Conservation (phyloP, 176 grass and related monocot genomes). For the Dactylis glomerata region DNA sequence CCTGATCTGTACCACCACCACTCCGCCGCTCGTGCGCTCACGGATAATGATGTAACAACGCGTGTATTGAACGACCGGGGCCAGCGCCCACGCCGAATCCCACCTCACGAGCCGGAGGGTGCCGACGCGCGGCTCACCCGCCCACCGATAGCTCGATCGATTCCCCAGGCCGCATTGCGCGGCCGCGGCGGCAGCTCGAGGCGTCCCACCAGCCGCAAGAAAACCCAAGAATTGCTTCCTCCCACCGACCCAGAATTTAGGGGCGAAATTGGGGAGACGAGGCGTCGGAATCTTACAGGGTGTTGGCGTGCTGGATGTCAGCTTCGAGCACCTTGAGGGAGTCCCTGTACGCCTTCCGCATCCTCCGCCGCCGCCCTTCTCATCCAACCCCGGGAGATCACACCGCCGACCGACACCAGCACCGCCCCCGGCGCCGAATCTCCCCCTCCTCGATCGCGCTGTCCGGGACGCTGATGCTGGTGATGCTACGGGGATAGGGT, state of each 20-base stretch:
- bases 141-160: background rate
- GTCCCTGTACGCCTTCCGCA: constrained; percentile 90
- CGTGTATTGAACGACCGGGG: background rate
- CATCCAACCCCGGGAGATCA: constrained; percentile 35
- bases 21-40: background rate
- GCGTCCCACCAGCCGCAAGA: background rate
- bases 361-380: constrained; percentile 42
- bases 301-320: constrained; percentile 91
- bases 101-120: background rate
- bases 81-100: background rate
- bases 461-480: background rate
- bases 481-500: background rate
- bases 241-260: background rate
- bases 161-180: constrained; percentile 16
- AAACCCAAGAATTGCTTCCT: background rate
- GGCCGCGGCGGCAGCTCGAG: background rate
- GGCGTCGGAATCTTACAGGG: constrained; percentile 45
- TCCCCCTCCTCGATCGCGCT: background rate
- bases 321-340: constrained; percentile 95
- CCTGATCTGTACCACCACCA: constrained; percentile 15
- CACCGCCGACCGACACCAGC: background rate
- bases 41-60: constrained; percentile 2
- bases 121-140: too few relatives aligned
- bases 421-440: background rate
- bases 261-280: background rate